Evolutionary conservation across 208 protist species (phyloP), one percentile per base, ranked within the genome.

Genomic region (Spongospora subterranea): DNA sequence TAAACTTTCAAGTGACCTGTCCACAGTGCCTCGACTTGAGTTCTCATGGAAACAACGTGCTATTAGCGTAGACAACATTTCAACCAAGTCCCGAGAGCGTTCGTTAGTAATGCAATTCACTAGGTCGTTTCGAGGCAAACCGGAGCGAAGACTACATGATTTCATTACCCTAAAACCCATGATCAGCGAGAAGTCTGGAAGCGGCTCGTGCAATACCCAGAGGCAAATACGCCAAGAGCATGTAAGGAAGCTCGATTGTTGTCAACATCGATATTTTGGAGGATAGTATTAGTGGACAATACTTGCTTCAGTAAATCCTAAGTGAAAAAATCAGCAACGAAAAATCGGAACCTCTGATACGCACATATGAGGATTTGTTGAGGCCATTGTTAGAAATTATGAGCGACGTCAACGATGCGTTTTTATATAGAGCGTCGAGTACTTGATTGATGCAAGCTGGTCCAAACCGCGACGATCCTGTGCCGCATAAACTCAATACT

Each of bases 291-390:
- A 60, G 24, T 24, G 24, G 13, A 6, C 6, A 60, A 24, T 24
- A 60, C 24, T 60, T 24, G 6, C 24, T 24, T 60, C 50, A 60
- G 24, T 6, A 60, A 29, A 60, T 60, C 24, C 50, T 60, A 60
- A n/a, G n/a, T n/a, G 50, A 29, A 24, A 24, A 60, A 60, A 60
- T 60, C 50, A 60, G 50, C 24, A 60, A 29, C 6, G 24, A 60
- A 24, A 60, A 24, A 29, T 6, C 6, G 50, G 50, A 6, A 60
- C 13, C 50, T 29, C 24, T 60, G 13, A 60, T 29, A 60, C 50
- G 50, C n/a, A 82, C 71, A 82, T 82, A 82, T 6, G 71, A 45
- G n/a, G n/a, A 43, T 43, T 82, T 82, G 71, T n/a, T 82, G 6
- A 82, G 17, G n/a, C 35, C n/a, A 35, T 82, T 82, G 71, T 43